Evolutionary conservation across 495 filamentous ascomycete species (phyloP), one percentile per base, ranked within the genome.

Genomic region (Lophiotrema nucula): DNA sequence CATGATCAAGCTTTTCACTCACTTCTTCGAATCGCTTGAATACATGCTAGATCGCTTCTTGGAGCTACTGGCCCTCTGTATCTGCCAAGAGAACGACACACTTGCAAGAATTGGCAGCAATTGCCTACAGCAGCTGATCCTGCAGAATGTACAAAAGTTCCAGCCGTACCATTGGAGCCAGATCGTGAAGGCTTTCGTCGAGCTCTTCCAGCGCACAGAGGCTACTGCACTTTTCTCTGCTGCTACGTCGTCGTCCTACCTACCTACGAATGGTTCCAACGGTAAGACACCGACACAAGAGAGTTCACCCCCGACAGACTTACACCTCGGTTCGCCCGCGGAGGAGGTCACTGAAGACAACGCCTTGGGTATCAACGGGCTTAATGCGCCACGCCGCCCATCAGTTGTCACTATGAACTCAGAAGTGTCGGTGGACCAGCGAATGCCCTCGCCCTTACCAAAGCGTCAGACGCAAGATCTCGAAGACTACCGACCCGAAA

Each of bases 31-130:
- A 53, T 81, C 89, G 0, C 74, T 99, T 23, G 90, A 97, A 70
- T 92, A 95, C 69, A 97, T 99, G 95, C 80, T 99, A 18, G 90
- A 96, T 66, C 79, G 92, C 23, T 96, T 97, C 67, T 76, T 99
- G 33, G 92, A 97, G 66, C 82, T 99, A 10, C 74, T 99, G 0
- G 90, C 89, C 2, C 80, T 97, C 16, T 99, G 93, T 68, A 99
- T 99, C 47, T 97, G 92, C 70, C 93, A 99, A 69, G 93, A 99
- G 69, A 99, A 97, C 67, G 93, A 99, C 69, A 99, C 95, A 0
- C 95, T 99, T 49, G 93, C 93, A 5, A 82, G 95, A 38, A 99
- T 99, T 65, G 93, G 93, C 47, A 97, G 92, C 74, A 97, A 97
- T 67, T 99, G 93, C 65, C 73, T 99, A 43, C 93, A 99, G 69